Evolutionary conservation across 2,329 filamentous ascomycete species (phyloP), one percentile per base, ranked within the genome.

Genomic region (Podosphaera xanthii): DNA sequence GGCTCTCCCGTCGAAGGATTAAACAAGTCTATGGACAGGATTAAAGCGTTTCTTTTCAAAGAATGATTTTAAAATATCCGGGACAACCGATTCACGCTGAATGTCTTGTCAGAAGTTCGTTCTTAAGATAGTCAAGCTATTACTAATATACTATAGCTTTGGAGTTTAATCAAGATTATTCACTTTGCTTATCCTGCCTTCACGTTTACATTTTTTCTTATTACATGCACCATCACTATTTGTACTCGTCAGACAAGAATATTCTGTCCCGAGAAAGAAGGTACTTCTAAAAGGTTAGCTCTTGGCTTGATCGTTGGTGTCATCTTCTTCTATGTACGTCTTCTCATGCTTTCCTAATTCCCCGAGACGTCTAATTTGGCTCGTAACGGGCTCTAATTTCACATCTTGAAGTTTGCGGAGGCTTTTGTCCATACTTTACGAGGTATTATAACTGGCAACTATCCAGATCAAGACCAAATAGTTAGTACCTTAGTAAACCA

Each of bases 141-240:
- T 4, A 14, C 52, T 55, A 38, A 55, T 12, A 8, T 8, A n/a
- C 3, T 22, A 8, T 36, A 67, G 65, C 52, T 65, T 22, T 58
- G 60, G 63, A 35, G 40, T 36, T 60, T 60, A 34, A 49, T 70
- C 53, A 62, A 63, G 57, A 38, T 61, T 62, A 60, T 83, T 52
- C 78, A 79, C 69, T 84, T 84, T 67, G 69, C 74, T 7, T 82
- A 79, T 63, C 81, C 83, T 9, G 72, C 76, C 8, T 60, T 73
- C 30, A 69, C 81, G 60, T 81, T 82, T 64, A 55, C 73, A 59
- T 84, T 78, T 69, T 85, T 81, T 67, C 67, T 77, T 57, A 62
- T 74, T 58, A 71, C 80, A 7, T 75, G 74, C 33, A 69, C 73
- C 36, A 63, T 79, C 58, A 76, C 76, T 3, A 70, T 77, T 44